These are phyloP conservation scores for Hypoxylon sp. DNA, from an alignment of 2,329 filamentous ascomycete species.

Conservation along the genomic window DNA sequence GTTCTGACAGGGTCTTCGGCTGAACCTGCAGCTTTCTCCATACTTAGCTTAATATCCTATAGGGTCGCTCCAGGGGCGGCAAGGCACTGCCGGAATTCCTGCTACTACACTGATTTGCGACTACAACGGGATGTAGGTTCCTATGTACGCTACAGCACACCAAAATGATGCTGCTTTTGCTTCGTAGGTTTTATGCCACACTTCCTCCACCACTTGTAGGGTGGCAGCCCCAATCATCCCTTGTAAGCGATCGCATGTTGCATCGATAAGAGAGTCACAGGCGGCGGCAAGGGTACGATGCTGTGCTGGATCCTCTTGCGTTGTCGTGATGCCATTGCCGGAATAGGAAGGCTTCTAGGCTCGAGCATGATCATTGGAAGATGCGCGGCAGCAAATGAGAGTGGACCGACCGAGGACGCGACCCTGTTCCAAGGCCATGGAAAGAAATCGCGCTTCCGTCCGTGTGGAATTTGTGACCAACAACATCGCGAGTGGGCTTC, in stretches of 20 bases:
- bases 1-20: slow-evolving; percentile 40
- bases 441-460: slow-evolving; percentile 33
- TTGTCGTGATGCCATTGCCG: slow-evolving; percentile 12
- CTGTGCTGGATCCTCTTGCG: slow-evolving; percentile 23
- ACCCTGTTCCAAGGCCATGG: slow-evolving; percentile 40
- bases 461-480: slow-evolving; percentile 37
- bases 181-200: slow-evolving; percentile 20
- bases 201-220: slow-evolving; percentile 11
- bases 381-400: slow-evolving; percentile 26
- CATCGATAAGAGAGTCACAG: slow-evolving; percentile 33
- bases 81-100: slow-evolving; percentile 42
- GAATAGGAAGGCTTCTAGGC: slow-evolving; percentile 40
- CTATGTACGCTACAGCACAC: slow-evolving; percentile 31
- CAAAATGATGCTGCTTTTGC: slow-evolving; percentile 33
- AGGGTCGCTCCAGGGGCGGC: slow-evolving; percentile 32
- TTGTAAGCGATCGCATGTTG: slow-evolving; percentile 14
- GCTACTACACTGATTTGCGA: slow-evolving; percentile 34
- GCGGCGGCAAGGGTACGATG: slow-evolving; percentile 20
- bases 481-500: slow-evolving; percentile 34
- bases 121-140: slow-evolving; percentile 28
- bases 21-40: slow-evolving; percentile 44
- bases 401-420: slow-evolving; percentile 36
- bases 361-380: slow-evolving; percentile 28
- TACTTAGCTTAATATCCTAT: slow-evolving; percentile 43
- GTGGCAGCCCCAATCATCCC: slow-evolving; percentile 20